Conservation (phyloP, 805 yeast genomes). For the Ogataea ramenticola region DNA sequence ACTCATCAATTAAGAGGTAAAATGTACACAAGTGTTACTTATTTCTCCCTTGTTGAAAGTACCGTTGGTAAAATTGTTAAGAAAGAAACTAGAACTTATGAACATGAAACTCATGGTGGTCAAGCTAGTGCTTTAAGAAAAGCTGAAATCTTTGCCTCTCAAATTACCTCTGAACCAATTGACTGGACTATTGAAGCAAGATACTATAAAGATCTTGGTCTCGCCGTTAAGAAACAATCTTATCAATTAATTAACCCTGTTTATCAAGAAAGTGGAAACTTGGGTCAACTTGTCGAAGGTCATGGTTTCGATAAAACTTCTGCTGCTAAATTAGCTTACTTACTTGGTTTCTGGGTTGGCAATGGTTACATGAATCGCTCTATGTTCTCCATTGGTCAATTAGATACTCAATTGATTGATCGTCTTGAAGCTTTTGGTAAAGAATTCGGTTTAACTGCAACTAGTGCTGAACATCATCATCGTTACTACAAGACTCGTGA, state of each 20-base stretch:
- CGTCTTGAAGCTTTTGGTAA: constrained; percentile 19
- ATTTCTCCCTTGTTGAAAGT: constrained; percentile 4
- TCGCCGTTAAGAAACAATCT: constrained; percentile 24
- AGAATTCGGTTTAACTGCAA: constrained; percentile 17
- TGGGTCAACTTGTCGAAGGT: constrained; percentile 21
- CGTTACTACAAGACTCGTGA: no score
- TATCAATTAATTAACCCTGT: constrained; percentile 30
- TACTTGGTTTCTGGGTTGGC: constrained; percentile 36
- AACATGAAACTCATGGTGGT: constrained; percentile 15
- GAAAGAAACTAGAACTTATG: constrained; percentile 15
- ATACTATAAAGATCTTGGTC: constrained; percentile 23
- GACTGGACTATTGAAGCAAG: constrained; percentile 35
- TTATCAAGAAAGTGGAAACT: constrained; percentile 24
- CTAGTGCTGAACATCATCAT: no score
- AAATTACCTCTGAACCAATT: constrained; percentile 7
- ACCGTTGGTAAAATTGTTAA: constrained; percentile 15
- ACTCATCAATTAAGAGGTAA: background rate
- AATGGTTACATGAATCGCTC: constrained; percentile 21
- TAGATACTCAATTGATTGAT: constrained; percentile 21
- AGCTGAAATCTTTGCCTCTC: constrained; percentile 17
- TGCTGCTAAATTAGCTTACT: constrained; percentile 28
- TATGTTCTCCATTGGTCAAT: constrained; percentile 14
- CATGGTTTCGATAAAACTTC: constrained; percentile 9
- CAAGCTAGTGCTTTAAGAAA: constrained; percentile 9
- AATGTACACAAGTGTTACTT: constrained; percentile 4